A percentile compares a stretch with the other conserved stretches of the same genome.
Conservation (phyloP, 2,329 filamentous ascomycete genomes). For the Aspergillus aculeatinus region DNA sequence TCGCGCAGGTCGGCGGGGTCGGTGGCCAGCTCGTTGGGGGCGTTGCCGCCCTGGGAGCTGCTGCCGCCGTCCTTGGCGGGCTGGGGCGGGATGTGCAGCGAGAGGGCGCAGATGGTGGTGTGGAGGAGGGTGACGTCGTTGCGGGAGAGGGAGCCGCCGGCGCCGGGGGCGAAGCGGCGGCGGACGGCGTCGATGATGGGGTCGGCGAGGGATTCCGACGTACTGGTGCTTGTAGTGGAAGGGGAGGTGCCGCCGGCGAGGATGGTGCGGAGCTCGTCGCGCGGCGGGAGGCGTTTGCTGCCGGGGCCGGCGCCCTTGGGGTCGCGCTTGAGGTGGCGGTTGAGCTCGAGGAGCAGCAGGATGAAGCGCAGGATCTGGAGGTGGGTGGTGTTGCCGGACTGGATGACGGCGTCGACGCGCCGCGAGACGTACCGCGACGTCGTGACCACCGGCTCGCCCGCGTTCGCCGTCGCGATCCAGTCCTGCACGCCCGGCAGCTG, state of each 20-base stretch:
- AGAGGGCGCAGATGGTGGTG: conserved; percentile 48
- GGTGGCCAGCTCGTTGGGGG: conserved; percentile 41
- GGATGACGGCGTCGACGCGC: conserved; percentile 41
- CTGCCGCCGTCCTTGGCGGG: conserved; percentile 38
- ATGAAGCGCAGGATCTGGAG: conserved; percentile 48
- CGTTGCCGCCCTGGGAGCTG: conserved; percentile 36
- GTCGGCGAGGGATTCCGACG: conserved; percentile 32
- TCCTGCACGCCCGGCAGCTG: conserved; percentile 43
- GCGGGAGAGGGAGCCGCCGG: conserved; percentile 34
- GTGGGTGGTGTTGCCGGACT: conserved; percentile 41
- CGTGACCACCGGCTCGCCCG: conserved; percentile 37
- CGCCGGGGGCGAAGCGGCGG: conserved; percentile 41
- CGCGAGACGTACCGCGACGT: conserved; percentile 47
- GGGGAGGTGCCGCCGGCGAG: conserved; percentile 29
- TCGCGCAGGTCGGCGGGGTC: conserved; percentile 48
- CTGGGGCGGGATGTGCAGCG: conserved; percentile 46
- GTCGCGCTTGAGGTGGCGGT: conserved; percentile 29
- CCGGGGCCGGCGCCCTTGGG: conserved; percentile 30
- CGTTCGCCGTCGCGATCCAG: conserved; percentile 42
- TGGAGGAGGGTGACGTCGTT: conserved; percentile 45
- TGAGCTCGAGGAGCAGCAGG: conserved; percentile 45
- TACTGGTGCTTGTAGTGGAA: conserved; percentile 2
- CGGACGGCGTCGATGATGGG: conserved; percentile 43
- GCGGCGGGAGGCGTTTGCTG: conserved; percentile 42
- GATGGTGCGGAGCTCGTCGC: conserved; percentile 41